Evolutionary conservation across 495 filamentous ascomycete genomes (phyloP), one percentile per base, ranked within the genome.

Genomic region (Hypoxylon perforatum): DNA sequence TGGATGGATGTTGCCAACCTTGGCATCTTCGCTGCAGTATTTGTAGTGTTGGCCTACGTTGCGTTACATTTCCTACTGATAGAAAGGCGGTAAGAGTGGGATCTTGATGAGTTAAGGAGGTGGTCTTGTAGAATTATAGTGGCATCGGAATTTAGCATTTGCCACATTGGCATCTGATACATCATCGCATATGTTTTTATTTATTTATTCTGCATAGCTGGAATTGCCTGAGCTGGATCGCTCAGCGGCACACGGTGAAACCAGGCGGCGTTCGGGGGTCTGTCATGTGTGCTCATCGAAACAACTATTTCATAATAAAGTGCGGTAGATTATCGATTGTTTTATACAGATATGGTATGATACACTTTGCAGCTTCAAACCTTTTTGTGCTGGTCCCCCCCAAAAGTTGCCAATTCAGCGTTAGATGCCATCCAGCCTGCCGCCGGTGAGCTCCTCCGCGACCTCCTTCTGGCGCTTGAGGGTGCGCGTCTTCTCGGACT

Each of bases 11-110:
- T 94, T 18, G 81, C 91, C 30, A 92, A 92, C 18, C 81, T 99
- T 0, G 93, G 85, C 1, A 78, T 94, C 17, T 94, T 98, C 69
- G 92, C 90, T 6, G 91, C 84, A 1, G 84, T 85, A 0, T 98
- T 98, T 63, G 87, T 98, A 53, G 81, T 98, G 9, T 83, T 97
- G 69, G 93, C 94, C 17, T 99, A 99, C 77, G 81, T 74, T 15
- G 93, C 94, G 25, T 96, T 99, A 93, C 96, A 98, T 82, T 74
- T 97, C 51, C 76, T 99, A 63, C 85, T 99, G 39, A 89, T 99
- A 12, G 95, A 99, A 87, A 94, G 89, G 83, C 82, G 95, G 72
- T 97, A 77, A 63, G 66, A 18, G 18, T 38, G 22, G 46, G 36
- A 14, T 12, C n/a, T 12, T n/a, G 30, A 57, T 41, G 3, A 18